phyloP scores from a whole-genome alignment of 164 flowering plant genomes.

The Chloranthus sessilifolius region DNA sequence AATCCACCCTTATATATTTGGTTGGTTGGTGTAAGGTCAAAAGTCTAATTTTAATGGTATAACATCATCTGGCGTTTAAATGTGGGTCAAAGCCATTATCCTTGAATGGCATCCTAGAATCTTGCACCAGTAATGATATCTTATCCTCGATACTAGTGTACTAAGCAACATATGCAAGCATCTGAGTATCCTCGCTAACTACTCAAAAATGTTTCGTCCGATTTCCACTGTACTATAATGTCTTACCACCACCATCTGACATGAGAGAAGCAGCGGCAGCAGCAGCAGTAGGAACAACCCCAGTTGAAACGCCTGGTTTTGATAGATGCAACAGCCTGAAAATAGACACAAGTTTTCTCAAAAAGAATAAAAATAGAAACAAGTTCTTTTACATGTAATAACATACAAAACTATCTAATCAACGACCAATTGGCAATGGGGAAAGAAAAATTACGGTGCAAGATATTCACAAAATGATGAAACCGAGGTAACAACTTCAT shows the following conservation, averaged over 20 bases:
- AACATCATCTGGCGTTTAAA: no score
- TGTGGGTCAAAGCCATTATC: no score
- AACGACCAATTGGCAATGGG: background rate
- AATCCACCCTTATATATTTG: no score
- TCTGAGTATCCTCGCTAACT: no score
- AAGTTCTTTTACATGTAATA: background rate
- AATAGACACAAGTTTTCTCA: background rate
- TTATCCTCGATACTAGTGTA: no score
- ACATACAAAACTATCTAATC: no score
- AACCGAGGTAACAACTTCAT: slow-evolving; percentile 73
- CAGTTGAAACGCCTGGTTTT: slow-evolving; percentile 84
- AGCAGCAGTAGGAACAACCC: slow-evolving; percentile 91
- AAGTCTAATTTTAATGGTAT: no score
- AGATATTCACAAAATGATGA: slow-evolving; percentile 94
- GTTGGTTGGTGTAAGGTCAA: no score
- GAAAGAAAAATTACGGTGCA: slow-evolving; percentile 82
- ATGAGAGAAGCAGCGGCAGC: slow-evolving; percentile 95
- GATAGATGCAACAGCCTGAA: slow-evolving; percentile 88
- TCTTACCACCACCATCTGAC: slow-evolving; percentile 57
- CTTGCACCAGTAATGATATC: no score
- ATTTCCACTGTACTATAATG: slow-evolving; percentile 20
- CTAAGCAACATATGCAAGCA: no score
- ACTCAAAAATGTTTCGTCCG: no score
- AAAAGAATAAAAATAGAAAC: background rate
- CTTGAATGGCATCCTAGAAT: no score